A percentile compares a stretch with the other conserved stretches of the same genome.
Conservation (phyloP, 2,329 filamentous ascomycete genomes). For the Claviceps paspali region DNA sequence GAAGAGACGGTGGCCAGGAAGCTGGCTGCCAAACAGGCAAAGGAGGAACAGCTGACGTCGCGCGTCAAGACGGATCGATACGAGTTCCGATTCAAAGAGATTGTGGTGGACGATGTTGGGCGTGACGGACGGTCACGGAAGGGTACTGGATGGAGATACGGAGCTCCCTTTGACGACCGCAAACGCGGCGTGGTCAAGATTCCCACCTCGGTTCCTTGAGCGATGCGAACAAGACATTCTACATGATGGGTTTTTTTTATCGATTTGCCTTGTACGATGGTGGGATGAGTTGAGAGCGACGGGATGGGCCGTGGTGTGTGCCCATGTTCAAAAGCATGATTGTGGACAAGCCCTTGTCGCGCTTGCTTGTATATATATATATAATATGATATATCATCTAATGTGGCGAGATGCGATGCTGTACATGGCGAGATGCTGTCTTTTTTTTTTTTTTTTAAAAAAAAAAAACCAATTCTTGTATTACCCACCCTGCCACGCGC, state of each 20-base stretch:
- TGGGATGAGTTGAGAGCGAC: neutral
- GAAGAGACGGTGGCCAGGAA: slow-evolving; percentile 23
- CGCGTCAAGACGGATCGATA: slow-evolving; percentile 36
- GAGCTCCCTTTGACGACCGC: slow-evolving; percentile 45
- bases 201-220: slow-evolving; percentile 43
- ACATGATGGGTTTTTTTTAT: neutral
- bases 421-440: too few relatives aligned
- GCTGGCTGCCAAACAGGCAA: slow-evolving; percentile 17
- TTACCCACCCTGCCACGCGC: too few relatives aligned
- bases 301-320: too few relatives aligned
- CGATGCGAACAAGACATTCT: neutral
- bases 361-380: slow-evolving; percentile 1
- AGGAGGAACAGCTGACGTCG: slow-evolving; percentile 25
- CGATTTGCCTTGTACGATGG: neutral
- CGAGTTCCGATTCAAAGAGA: slow-evolving; percentile 47
- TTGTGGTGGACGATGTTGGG: slow-evolving; percentile 42
- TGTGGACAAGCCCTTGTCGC: neutral
- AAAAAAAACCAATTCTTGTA: too few relatives aligned
- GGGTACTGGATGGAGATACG: slow-evolving; percentile 48
- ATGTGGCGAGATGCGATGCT: too few relatives aligned
- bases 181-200: slow-evolving; percentile 52
- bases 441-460: too few relatives aligned
- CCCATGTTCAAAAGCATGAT: too few relatives aligned
- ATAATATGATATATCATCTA: neutral
- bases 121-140: slow-evolving; percentile 32